A percentile compares a stretch with the other conserved stretches of the same genome.
Conservation (phyloP, 176 grass and related monocot species). For the Phoenix dactylifera region DNA sequence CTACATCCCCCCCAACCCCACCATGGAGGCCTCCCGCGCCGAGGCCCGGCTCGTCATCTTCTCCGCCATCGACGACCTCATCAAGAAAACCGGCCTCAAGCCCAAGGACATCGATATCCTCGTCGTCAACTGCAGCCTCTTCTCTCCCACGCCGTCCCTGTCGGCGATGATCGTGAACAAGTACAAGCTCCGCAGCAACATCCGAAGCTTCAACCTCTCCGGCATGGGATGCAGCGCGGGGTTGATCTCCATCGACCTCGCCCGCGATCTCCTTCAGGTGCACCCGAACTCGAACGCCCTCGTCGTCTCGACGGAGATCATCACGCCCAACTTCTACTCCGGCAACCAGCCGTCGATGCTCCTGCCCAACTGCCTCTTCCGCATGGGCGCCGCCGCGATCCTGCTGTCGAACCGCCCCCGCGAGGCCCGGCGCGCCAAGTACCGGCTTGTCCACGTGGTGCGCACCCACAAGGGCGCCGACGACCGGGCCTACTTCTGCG, state of each 20-base stretch:
- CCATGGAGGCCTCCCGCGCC: conserved; percentile 55
- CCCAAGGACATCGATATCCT: conserved; percentile 87
- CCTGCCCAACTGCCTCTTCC: conserved; percentile 82
- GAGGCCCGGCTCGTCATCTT: conserved; percentile 92
- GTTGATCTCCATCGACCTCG: conserved; percentile 82
- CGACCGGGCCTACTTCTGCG: conserved; percentile 70
- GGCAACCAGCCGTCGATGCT: conserved; percentile 63
- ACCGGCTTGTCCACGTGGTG: conserved; percentile 78
- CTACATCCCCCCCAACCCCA: conserved; percentile 77
- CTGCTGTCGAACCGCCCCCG: conserved; percentile 68
- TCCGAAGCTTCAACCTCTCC: conserved; percentile 86
- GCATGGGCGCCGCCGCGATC: conserved; percentile 86
- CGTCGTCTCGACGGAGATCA: conserved; percentile 86
- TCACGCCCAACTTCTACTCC: conserved; percentile 85
- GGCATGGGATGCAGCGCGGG: conserved; percentile 91
- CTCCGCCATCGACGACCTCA: conserved; percentile 80
- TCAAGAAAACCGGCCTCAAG: conserved; percentile 50
- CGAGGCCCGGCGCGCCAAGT: conserved; percentile 61
- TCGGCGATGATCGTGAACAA: conserved; percentile 94
- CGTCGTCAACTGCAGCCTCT: conserved; percentile 87
- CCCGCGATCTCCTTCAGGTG: conserved; percentile 69
- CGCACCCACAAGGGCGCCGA: conserved; percentile 79
- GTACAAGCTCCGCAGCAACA: conserved; percentile 88
- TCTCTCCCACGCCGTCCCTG: conserved; percentile 71
- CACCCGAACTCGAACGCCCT: conserved; percentile 69